Base-by-base conservation (phyloP, 2,329 filamentous ascomycete species). In the Pseudogymnoascus destructans region DNA sequence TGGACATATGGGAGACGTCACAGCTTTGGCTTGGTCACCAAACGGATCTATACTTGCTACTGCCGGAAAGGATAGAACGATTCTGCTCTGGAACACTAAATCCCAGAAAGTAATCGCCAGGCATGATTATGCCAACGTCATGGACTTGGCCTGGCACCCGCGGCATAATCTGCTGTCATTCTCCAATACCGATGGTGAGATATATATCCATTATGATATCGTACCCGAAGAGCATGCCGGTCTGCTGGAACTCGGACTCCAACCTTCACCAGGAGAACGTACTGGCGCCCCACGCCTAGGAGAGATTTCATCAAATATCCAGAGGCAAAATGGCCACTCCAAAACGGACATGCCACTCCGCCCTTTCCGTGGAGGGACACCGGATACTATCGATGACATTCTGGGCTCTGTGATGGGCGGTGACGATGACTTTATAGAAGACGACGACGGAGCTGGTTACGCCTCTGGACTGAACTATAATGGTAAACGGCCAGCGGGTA, bases 391-490 rank as follows among this genome's bases (percentile, higher is more conserved):
- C 2, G 89, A 93, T 69, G 89, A 90, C 57, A 82, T 95, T n/a
- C 77, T 95, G 2, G 83, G 79, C 17, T 81, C 81, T 0, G 69
- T 79, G 66, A 71, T 72, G 55, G 73, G 68, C 10, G 77, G 79
- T 42, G 79, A 78, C 19, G 80, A 80, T 63, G 89, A 89, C 62
- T 98, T 97, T 69, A 88, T 98, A 1, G 84, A 90, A 4, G 93
- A 98, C 66, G 93, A 98, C 63, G 93, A 98, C 68, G 91, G 91
- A 9, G 92, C 90, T 32, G 93, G 92, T 40, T 97, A 97, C 71
- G 80, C 84, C 1, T 73, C 85, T 38, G 81, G 65, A n/a, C 30
- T 67, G 13, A 70, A 70, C 64, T 80, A 80, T 11, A 88, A 88
- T 64, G 81, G 84, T 4, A 88, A 88, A 67, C 78, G 85, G 54